phyloP scores from a whole-genome alignment of 2,329 filamentous ascomycete species.

The Diaporthe sp. region DNA sequence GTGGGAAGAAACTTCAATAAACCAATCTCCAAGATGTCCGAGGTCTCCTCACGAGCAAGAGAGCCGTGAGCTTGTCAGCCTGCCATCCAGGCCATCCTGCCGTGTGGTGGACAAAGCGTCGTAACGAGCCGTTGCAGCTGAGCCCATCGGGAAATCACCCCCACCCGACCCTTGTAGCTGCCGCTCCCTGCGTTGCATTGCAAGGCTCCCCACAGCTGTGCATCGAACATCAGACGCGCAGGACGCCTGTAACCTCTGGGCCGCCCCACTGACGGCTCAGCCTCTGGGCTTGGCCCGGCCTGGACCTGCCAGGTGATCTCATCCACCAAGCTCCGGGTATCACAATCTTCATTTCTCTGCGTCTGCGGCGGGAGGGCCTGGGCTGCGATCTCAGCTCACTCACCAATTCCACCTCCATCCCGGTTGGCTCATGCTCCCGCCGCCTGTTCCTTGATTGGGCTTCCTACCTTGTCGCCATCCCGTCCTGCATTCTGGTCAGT shows the following conservation, averaged over 20 bases:
- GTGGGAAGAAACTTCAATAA: conserved; percentile 14
- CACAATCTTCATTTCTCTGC: conserved; percentile 26
- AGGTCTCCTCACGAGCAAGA: not conserved
- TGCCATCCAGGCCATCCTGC: too few relatives aligned
- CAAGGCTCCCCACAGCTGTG: conserved; percentile 15
- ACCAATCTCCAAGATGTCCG: not conserved
- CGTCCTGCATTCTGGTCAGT: conserved; percentile 21
- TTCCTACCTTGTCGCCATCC: conserved; percentile 12
- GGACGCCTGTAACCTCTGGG: conserved; percentile 8
- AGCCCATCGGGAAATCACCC: not conserved
- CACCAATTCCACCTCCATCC: conserved; percentile 13
- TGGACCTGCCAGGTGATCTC: conserved; percentile 18
- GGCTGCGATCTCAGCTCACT: conserved; percentile 35
- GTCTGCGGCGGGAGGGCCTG: conserved; percentile 29
- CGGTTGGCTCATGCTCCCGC: conserved; percentile 21
- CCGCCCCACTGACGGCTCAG: conserved; percentile 24
- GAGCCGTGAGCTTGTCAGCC: conserved; percentile 4
- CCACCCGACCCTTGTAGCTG: not conserved
- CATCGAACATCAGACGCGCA: conserved; percentile 23
- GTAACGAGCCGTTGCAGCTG: not conserved
- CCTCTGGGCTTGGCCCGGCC: conserved; percentile 17
- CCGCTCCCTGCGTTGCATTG: not conserved
- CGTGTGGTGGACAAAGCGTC: not conserved
- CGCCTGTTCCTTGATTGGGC: conserved; percentile 22
- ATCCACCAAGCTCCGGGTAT: conserved; percentile 21